Evolutionary conservation across 2,329 filamentous ascomycete genomes (phyloP), one percentile per base, ranked within the genome.

Genomic region (Aspergillus brasiliensis): DNA sequence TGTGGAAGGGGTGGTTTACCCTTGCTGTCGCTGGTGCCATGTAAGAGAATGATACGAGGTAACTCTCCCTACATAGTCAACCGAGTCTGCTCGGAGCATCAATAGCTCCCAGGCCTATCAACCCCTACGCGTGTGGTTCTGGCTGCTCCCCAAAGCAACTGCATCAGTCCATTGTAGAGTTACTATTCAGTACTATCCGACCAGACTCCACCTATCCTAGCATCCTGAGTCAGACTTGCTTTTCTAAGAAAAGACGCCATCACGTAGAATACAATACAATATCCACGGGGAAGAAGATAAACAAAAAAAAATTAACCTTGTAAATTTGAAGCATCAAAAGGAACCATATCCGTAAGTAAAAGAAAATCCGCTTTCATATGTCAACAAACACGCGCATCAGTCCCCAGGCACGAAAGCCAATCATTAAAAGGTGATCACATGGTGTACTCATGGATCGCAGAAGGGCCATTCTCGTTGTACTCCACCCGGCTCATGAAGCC

Each of bases 401-500:
- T 15, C n/a, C 25, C 23, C 17, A 44, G 17, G 17, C 17, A 10
- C 49, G 11, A 0, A 34, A 28, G 25, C 51, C n/a, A 31, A 19
- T 57, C 57, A 46, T 62, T 46, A 59, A 51, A 51, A 53, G 13
- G 51, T 59, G 31, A 61, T 70, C 69, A 79, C 68, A 81, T 65
- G 52, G 73, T 68, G 68, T 74, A 81, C 54, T 88, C 86, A 69
- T 88, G 85, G 63, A 89, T 88, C 3, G 84, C 87, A 44, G 80
- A 80, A 2, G 87, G 87, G 3, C 87, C 87, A 56, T 84, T 80
- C 62, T 89, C 86, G 70, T 89, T 90, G 73, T 89, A 89, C 69
- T 89, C 86, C 25, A 83, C 83, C 56, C 89, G 80, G 5, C 83
- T 88, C 80, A 91, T 84, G 73, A 88, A 91, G 0, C 87, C 88